These are phyloP conservation scores for Auricularia auricula-judae DNA, from an alignment of 768 basidiomycete genomes.

Conservation along the genomic window DNA sequence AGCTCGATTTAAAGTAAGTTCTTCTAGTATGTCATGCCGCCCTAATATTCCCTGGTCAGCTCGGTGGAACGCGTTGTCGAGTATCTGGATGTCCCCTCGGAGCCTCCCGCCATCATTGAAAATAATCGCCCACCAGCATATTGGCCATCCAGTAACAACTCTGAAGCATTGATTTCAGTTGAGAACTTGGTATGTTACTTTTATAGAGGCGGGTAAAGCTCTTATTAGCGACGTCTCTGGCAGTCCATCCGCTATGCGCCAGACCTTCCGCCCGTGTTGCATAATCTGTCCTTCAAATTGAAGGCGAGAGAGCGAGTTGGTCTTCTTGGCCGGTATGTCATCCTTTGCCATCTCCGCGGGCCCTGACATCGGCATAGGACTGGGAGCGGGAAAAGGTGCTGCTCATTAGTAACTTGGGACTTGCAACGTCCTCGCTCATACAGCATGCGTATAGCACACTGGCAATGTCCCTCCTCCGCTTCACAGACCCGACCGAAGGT, in stretches of 20 bases:
- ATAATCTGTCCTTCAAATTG: constrained; percentile 62
- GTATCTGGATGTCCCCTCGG: constrained; percentile 83
- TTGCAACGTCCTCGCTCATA: too few relatives aligned
- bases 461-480: constrained; percentile 77
- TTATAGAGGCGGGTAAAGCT: too few relatives aligned
- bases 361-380: constrained; percentile 2
- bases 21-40: constrained; percentile 6
- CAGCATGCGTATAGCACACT: constrained; percentile 33
- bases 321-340: constrained; percentile 54
- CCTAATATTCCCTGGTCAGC: constrained; percentile 24
- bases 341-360: background rate
- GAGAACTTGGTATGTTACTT: constrained; percentile 55
- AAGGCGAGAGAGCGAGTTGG: constrained; percentile 67
- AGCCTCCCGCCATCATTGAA: constrained; percentile 69
- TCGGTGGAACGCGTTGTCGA: constrained; percentile 87
- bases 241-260: constrained; percentile 55
- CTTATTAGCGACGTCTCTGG: constrained; percentile 10
- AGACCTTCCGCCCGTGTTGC: constrained; percentile 72
- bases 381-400: constrained; percentile 61
- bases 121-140: constrained; percentile 74
- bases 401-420: too few relatives aligned
- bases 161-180: constrained; percentile 48
- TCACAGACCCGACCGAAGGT: constrained; percentile 68
- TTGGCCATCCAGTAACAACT: constrained; percentile 71
- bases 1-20: constrained; percentile 65